Base-by-base conservation (phyloP, 805 yeast genomes). In the Ogataea thermomethanolica region DNA sequence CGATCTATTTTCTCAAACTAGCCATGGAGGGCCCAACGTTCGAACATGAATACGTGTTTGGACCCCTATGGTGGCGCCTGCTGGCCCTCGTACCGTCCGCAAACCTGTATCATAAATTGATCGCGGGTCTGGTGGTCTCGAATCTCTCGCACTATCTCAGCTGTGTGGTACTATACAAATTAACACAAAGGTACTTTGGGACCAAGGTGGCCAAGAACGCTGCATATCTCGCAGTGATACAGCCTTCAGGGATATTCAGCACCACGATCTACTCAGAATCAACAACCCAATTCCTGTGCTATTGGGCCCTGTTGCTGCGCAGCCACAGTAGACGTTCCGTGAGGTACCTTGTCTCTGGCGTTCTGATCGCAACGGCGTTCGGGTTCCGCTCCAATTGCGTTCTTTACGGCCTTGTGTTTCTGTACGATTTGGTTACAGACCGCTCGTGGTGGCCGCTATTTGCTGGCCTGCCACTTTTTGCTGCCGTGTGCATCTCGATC, bases 11-110 rank as follows among this genome's bases (percentile, higher is more conserved):
- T 54, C 59, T 74, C 11, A 77, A 79, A 32, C 58, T 81, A 40
- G 76, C 84, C 25, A 56, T 61, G 8, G 59, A 73, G 11, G 78
- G 73, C 0, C 63, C 70, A 2, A 58, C 64, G n/a, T 90, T 70
- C 61, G 98, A 91, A 61, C 96, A 91, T 59, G 95, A 89, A 62
- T 84, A 78, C 71, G 97, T 95, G 4, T 91, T 87, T 58, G 79
- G 95, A 21, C 84, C 84, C 8, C 55, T 78, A 2, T 91, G 96
- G 95, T 72, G 82, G 67, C 55, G 75, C 17, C 33, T 80, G 3
- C 35, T 60, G 31, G 57, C 48, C 3, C 51, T 48, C 9, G 11
- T 50, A 29, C 35, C 49, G 15, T 8, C 37, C 7, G 46, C 56
- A 25, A 65, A 66, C 43, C 61, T 76, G 35, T 76, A 77, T 55